A percentile compares a stretch with the other conserved stretches of the same genome.
These are phyloP conservation scores for Globisporangium polare DNA, from an alignment of 352 stramenopile species.

Conservation along the genomic window DNA sequence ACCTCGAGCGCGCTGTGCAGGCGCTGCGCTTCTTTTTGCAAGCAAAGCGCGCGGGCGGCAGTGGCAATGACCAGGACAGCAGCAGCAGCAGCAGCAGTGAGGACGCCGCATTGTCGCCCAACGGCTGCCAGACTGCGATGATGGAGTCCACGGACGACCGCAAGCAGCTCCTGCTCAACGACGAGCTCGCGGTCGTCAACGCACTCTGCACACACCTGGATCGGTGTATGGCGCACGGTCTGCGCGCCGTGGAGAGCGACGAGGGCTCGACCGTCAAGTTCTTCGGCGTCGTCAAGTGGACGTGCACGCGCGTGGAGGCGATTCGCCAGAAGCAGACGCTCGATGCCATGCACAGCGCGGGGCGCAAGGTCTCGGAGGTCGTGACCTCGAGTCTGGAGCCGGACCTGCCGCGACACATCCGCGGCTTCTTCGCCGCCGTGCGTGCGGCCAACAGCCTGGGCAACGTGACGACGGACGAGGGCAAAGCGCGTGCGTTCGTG, in stretches of 20 bases:
- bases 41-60: slow-evolving; percentile 21
- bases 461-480: slow-evolving; percentile 69
- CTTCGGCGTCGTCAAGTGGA: slow-evolving; percentile 85
- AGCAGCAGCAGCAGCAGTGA: slow-evolving; percentile 16
- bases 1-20: slow-evolving; percentile 65
- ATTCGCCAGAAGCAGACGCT: slow-evolving; percentile 67
- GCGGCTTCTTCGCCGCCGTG: slow-evolving; percentile 61
- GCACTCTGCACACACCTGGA: slow-evolving; percentile 71
- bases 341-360: slow-evolving; percentile 51
- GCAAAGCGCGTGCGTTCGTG: slow-evolving; percentile 72
- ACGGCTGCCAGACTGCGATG: slow-evolving; percentile 30
- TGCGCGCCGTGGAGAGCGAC: slow-evolving; percentile 56
- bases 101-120: slow-evolving; percentile 12
- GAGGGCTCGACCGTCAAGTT: slow-evolving; percentile 74
- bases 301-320: slow-evolving; percentile 70
- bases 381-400: slow-evolving; percentile 69
- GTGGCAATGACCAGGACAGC: slow-evolving; percentile 8
- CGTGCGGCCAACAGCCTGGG: slow-evolving; percentile 52
- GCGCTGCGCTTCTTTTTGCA: slow-evolving; percentile 52
- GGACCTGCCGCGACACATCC: slow-evolving; percentile 64
- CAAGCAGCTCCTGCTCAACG: slow-evolving; percentile 63
- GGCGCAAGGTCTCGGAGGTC: slow-evolving; percentile 49
- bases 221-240: slow-evolving; percentile 60
- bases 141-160: slow-evolving; percentile 78
- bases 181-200: slow-evolving; percentile 66